Conservation (phyloP, 768 basidiomycete genomes). For the Nidula microcarpa region DNA sequence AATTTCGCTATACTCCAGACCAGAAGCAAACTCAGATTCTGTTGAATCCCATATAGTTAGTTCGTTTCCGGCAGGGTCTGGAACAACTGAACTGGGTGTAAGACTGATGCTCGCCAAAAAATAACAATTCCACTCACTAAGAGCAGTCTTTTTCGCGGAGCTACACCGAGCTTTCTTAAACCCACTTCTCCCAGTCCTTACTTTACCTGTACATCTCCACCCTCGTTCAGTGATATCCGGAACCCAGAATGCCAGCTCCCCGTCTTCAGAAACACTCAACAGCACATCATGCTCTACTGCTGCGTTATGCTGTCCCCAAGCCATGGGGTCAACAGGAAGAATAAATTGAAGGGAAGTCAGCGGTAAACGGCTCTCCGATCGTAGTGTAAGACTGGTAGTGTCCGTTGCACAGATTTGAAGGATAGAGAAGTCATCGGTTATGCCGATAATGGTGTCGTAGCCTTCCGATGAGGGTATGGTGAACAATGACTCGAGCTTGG, state of each 20-base stretch:
- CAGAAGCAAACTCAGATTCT: slow-evolving; percentile 89
- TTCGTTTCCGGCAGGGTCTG: slow-evolving; percentile 60
- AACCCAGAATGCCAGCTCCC: slow-evolving; percentile 87
- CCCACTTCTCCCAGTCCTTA: slow-evolving; percentile 64
- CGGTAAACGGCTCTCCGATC: slow-evolving; percentile 52
- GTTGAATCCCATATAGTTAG: slow-evolving; percentile 96
- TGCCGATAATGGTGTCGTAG: slow-evolving; percentile 60
- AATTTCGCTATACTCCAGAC: slow-evolving; percentile 70
- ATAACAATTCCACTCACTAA: slow-evolving; percentile 49
- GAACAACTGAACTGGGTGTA: slow-evolving; percentile 47
- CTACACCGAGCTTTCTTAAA: slow-evolving; percentile 80
- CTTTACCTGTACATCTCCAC: slow-evolving; percentile 72
- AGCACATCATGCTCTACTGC: slow-evolving; percentile 67
- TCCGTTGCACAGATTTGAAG: slow-evolving; percentile 52
- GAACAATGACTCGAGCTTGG: slow-evolving; percentile 58
- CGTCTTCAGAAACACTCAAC: slow-evolving; percentile 71
- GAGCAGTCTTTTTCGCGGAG: slow-evolving; percentile 86
- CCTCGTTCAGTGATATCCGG: slow-evolving; percentile 37
- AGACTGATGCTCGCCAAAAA: slow-evolving; percentile 1
- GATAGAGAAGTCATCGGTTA: slow-evolving; percentile 59
- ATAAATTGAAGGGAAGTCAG: slow-evolving; percentile 51
- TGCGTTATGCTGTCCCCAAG: slow-evolving; percentile 54
- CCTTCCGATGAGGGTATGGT: slow-evolving; percentile 53
- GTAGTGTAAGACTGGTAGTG: slow-evolving; percentile 36
- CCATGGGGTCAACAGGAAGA: slow-evolving; percentile 85